Evolutionary conservation across 495 filamentous ascomycete genomes (phyloP), one percentile per base, ranked within the genome.

Genomic region (Trichoderma parareesei): DNA sequence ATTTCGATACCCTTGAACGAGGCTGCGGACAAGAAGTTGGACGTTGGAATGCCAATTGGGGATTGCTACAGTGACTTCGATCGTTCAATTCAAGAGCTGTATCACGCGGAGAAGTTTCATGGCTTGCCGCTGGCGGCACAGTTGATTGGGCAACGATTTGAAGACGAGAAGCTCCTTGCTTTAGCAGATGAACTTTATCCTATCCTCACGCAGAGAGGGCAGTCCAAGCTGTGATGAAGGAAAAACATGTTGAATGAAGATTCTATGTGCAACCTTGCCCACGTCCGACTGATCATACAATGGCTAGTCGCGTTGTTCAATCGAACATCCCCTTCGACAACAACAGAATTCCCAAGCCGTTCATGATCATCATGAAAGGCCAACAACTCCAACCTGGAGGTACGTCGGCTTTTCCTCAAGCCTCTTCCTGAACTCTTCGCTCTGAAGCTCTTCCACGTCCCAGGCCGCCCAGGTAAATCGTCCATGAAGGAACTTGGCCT

Each of bases 401-500:
- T 66, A 79, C 38, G 65, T 16, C 6, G 63, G 63, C 43, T 78
- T 71, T 40, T 70, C 69, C 2, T 75, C 75, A 13, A 79, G 71
- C 1, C 68, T 68, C 62, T 76, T 76, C 64, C 72, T 60, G 9
- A 74, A 14, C 62, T 74, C 71, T 1, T 73, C 74, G 10, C 41
- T 62, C 64, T 69, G 67, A 63, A 85, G 53, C 72, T 85, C 82
- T 7, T 82, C 75, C 0, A 86, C 74, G 66, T 86, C 84, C 84
- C 84, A 86, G 38, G 73, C 71, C 1, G 74, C 74, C 68, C 75
- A 79, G 8, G 81, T 69, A 48, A 81, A 78, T 44, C 77, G 78
- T 6, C 83, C 82, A 42, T 80, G 79, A 7, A 85, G 66, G 67
- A 82, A 84, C n/a, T 64, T 68, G n/a, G 82, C 81, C 55, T 85